phyloP scores from a whole-genome alignment of 768 basidiomycete genomes.

The Pulveroboletus sp. region DNA sequence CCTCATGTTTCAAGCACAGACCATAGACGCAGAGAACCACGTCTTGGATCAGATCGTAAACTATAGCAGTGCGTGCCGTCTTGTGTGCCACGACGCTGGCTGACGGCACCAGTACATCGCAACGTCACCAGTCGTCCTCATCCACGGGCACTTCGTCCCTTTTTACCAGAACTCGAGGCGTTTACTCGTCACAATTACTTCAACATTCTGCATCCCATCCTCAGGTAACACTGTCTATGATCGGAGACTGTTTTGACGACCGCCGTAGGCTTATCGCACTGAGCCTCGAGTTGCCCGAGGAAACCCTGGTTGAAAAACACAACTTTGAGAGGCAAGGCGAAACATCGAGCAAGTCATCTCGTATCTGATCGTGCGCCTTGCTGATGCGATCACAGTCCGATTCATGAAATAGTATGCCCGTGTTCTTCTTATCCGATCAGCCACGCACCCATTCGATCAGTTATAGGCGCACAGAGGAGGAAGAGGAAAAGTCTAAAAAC shows the following conservation, averaged over 20 bases:
- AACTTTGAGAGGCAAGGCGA: slow-evolving; percentile 38
- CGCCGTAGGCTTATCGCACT: slow-evolving; percentile 44
- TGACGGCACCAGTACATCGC: slow-evolving; percentile 40
- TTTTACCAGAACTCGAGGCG: slow-evolving; percentile 48
- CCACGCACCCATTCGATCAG: slow-evolving; percentile 32
- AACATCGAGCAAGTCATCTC: slow-evolving; percentile 38
- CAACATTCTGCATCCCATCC: slow-evolving; percentile 46
- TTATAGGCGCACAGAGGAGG: slow-evolving; percentile 48
- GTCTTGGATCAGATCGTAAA: slow-evolving; percentile 63
- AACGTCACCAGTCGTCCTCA: slow-evolving; percentile 47
- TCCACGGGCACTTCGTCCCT: slow-evolving; percentile 46
- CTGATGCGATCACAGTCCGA: no score
- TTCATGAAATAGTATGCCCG: slow-evolving; percentile 76
- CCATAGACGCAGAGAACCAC: slow-evolving; percentile 46
- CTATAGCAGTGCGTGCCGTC: slow-evolving; percentile 46
- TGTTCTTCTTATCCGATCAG: neutral
- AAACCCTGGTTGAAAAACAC: no score
- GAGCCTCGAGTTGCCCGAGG: no score
- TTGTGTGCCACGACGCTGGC: neutral
- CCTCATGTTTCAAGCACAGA: slow-evolving; percentile 32
- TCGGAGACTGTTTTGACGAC: neutral
- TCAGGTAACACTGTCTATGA: slow-evolving; percentile 33
- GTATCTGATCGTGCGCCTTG: no score
- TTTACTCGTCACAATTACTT: slow-evolving; percentile 53
- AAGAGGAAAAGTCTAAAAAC: slow-evolving; percentile 48